Percentiles rank a stretch among this genome's conserved stretches.
Conservation (phyloP, 164 flowering plant species). For the Warburgia ugandensis region DNA sequence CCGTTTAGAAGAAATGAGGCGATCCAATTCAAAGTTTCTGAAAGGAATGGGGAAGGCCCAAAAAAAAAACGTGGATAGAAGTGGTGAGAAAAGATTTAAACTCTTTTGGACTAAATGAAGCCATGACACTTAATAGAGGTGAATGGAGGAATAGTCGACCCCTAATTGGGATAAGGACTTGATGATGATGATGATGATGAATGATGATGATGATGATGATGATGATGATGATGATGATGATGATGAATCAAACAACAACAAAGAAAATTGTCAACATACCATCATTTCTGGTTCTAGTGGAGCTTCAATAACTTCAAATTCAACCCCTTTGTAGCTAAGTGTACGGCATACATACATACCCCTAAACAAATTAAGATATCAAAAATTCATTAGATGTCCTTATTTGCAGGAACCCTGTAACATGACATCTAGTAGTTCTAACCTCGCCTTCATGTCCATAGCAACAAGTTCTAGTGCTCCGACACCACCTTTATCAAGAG, state of each 20-base stretch:
- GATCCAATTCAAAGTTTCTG: too few relatives aligned
- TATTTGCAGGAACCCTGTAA: neutral
- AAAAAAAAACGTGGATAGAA: too few relatives aligned
- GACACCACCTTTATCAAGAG: conserved; percentile 96
- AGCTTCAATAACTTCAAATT: conserved; percentile 91
- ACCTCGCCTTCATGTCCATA: conserved; percentile 99
- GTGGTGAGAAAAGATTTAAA: too few relatives aligned
- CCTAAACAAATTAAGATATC: conserved; percentile 30
- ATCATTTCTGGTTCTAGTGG: conserved; percentile 74
- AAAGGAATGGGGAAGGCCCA: too few relatives aligned
- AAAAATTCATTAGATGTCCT: neutral
- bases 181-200: too few relatives aligned
- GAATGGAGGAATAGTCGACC: too few relatives aligned
- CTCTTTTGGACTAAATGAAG: too few relatives aligned
- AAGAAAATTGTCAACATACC: conserved; percentile 35
- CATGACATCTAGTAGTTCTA: neutral
- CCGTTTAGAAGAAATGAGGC: too few relatives aligned
- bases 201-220: too few relatives aligned
- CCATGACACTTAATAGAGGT: too few relatives aligned
- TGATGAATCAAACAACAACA: neutral
- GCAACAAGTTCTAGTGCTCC: conserved; percentile 99
- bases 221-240: too few relatives aligned
- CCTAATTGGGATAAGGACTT: too few relatives aligned
- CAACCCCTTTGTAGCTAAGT: conserved; percentile 89
- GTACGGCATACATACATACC: conserved; percentile 99